Evolutionary conservation across 2,329 filamentous ascomycete species (phyloP), one percentile per base, ranked within the genome.

Genomic region (Tricladium varicosporioides): DNA sequence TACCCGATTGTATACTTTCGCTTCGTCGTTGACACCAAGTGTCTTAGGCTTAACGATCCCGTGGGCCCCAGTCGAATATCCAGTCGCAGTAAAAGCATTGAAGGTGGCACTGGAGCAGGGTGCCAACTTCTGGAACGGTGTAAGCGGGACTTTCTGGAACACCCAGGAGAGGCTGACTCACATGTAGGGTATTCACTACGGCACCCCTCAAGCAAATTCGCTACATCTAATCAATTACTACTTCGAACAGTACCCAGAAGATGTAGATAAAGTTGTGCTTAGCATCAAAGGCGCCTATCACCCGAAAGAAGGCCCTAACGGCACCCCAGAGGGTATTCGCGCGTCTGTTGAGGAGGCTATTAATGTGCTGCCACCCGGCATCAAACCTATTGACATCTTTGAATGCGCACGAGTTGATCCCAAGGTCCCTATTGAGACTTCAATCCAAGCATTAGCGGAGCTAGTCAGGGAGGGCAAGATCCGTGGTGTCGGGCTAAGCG

Each of bases 171-270:
- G 22, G 22, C 22, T 27, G 7, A 27, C 22, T 7, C 22, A 7
- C 22, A 27, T 27, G 22, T 27, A 27, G 22, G 22, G 47, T 59
- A 83, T 87, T 65, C 80, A 87, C 67, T 89, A 89, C 72, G 85
- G 86, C 43, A 72, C 75, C 0, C 78, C 79, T 1, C 74, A 81
- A 13, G 76, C 76, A 65, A 86, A 87, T 72, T 82, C 78, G 2
- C 71, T 86, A 66, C 79, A 81, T 42, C 72, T 88, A 5, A 71
- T 88, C 31, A 78, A 82, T 61, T 74, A 76, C 19, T 89, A 88
- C 72, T 87, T 88, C 67, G 76, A 75, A 40, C 77, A 79, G 57
- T 80, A 87, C 66, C 85, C 86, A 1, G 80, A 85, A 7, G 22
- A 27, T 7, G 22, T 7, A 4, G 7, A 27, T 7, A 27, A 27